These are phyloP conservation scores for Abrus pulchellus DNA, from an alignment of 306 rosid species.

Conservation along the genomic window DNA sequence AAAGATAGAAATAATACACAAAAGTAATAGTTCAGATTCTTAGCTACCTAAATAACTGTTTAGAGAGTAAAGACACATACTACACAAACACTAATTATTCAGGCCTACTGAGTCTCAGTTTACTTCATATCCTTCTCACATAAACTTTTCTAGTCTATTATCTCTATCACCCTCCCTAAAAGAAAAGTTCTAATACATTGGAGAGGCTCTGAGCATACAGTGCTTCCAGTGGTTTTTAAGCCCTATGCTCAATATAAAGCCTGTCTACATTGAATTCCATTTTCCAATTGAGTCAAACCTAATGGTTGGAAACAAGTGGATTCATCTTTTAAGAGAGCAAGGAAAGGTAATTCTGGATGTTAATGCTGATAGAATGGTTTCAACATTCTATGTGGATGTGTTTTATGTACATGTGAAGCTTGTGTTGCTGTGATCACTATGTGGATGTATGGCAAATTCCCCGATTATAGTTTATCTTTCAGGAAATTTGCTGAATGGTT, in stretches of 20 bases:
- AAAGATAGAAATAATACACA: too few relatives aligned
- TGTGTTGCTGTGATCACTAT: constrained; percentile 26
- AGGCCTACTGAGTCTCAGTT: too few relatives aligned
- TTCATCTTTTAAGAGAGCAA: constrained; percentile 24
- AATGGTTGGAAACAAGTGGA: not conserved
- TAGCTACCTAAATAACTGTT: too few relatives aligned
- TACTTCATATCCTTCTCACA: too few relatives aligned
- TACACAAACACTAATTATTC: too few relatives aligned
- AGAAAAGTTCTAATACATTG: not conserved
- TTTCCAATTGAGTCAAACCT: constrained; percentile 9
- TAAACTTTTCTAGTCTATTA: too few relatives aligned
- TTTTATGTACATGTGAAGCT: constrained; percentile 21
- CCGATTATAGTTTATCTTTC: constrained; percentile 13
- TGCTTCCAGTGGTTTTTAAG: not conserved
- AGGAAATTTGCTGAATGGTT: constrained; percentile 1
- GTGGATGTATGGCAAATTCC: constrained; percentile 11
- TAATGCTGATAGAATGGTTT: constrained; percentile 33
- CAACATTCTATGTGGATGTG: constrained; percentile 15
- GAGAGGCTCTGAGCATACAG: constrained; percentile 1
- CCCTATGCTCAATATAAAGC: not conserved
- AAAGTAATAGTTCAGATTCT: too few relatives aligned
- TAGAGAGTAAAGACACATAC: too few relatives aligned
- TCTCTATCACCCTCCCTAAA: not conserved
- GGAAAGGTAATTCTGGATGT: constrained; percentile 1
- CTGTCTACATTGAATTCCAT: not conserved